These are phyloP conservation scores for Cystofilobasidium macerans DNA, from an alignment of 768 basidiomycete species.

Conservation along the genomic window DNA sequence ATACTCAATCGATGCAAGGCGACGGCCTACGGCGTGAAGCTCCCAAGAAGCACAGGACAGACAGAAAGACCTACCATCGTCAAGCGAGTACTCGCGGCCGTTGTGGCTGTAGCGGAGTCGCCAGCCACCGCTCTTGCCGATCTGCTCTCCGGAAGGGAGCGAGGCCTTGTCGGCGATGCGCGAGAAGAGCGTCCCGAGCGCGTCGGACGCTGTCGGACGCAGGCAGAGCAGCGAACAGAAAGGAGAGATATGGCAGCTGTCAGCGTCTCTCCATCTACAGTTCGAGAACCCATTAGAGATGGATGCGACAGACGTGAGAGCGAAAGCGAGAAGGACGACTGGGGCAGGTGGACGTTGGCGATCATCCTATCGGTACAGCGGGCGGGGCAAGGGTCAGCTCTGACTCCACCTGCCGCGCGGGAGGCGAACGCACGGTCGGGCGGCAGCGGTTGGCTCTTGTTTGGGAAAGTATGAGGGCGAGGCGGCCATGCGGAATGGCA, in stretches of 20 bases:
- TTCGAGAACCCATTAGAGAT: not conserved
- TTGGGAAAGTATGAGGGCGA: no score
- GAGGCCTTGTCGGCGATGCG: conserved; percentile 26
- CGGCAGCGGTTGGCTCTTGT: no score
- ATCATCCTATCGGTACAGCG: no score
- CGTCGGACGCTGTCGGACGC: conserved; percentile 11
- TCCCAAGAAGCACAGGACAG: conserved; percentile 2
- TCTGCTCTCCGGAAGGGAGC: conserved; percentile 20
- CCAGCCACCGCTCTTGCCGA: conserved; percentile 19
- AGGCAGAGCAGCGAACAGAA: not conserved
- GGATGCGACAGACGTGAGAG: not conserved
- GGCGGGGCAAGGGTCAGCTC: no score
- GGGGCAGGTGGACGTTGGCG: conserved; percentile 70
- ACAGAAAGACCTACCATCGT: conserved; percentile 55
- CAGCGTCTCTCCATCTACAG: not conserved
- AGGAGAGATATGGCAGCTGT: not conserved
- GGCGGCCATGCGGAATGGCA: no score
- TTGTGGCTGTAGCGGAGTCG: conserved; percentile 78
- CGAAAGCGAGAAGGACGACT: conserved; percentile 34
- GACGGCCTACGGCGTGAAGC: no score
- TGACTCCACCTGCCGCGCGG: no score
- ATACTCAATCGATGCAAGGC: no score
- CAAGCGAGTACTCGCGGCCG: conserved; percentile 68
- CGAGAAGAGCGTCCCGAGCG: conserved; percentile 4
- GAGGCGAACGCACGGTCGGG: no score